A percentile compares a stretch with the other conserved stretches of the same genome.
Conservation (phyloP, 495 filamentous ascomycete genomes). For the Apodospora peruviana region DNA sequence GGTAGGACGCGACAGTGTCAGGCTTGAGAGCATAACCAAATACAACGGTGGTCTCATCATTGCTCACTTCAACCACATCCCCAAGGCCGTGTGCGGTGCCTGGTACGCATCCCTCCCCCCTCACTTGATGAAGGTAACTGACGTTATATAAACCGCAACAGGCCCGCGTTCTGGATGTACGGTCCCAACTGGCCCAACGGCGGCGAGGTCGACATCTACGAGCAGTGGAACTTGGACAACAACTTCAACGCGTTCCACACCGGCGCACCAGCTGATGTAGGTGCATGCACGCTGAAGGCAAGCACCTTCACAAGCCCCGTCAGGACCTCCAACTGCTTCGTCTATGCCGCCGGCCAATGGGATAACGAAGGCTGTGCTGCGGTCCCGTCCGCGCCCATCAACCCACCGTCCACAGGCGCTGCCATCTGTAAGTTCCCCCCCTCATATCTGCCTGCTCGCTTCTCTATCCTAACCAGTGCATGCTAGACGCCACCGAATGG, state of each 20-base stretch:
- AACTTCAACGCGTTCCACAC: slow-evolving; percentile 76
- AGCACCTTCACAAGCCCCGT: slow-evolving; percentile 42
- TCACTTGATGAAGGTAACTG: no score
- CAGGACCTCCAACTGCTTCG: slow-evolving; percentile 51
- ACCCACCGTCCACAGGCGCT: no score
- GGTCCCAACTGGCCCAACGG: slow-evolving; percentile 69
- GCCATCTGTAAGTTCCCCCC: no score
- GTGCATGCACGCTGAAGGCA: slow-evolving; percentile 48
- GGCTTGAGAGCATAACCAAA: slow-evolving; percentile 58
- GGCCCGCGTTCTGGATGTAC: slow-evolving; percentile 62
- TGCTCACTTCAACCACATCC: slow-evolving; percentile 67
- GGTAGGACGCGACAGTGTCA: slow-evolving; percentile 57
- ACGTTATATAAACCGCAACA: no score
- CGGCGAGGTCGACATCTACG: slow-evolving; percentile 88
- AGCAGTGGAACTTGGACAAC: slow-evolving; percentile 63
- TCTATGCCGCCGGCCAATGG: slow-evolving; percentile 24
- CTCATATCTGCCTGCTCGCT: no score
- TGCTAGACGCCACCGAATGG: slow-evolving; percentile 63
- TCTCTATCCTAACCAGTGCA: neutral
- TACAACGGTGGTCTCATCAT: slow-evolving; percentile 70
- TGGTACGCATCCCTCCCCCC: no score
- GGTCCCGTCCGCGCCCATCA: no score
- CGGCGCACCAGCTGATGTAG: slow-evolving; percentile 48
- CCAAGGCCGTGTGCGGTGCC: slow-evolving; percentile 55
- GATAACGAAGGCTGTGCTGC: slow-evolving; percentile 30